Base-by-base conservation (phyloP, 2,329 filamentous ascomycete species). In the Colletotrichum tofieldiae region DNA sequence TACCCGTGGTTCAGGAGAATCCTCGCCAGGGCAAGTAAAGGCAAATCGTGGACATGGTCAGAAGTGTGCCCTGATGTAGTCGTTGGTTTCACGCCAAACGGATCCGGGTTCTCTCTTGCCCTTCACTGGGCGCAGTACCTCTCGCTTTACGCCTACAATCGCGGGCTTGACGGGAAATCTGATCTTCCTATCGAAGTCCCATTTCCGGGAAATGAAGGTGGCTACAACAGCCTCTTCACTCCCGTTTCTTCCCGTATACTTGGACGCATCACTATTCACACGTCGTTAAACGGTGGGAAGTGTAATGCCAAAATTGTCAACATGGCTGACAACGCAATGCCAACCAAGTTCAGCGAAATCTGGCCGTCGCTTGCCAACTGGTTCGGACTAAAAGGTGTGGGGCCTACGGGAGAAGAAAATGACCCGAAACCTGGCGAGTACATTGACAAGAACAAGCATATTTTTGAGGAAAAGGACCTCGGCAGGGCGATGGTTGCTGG, bases 111-210 rank as follows among this genome's bases (percentile, higher is more conserved):
- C 61, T 79, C 77, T 0, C 75, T 84, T 3, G 81, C 82, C 0
- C 76, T 83, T 1, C 81, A 84, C 74, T 84, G 82, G 82, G 81
- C 78, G 1, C 81, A 82, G 69, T 84, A 82, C 43, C 78, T 84
- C 1, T 82, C 81, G 6, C 74, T 83, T 1, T 83, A 81, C 52
- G 78, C 79, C 1, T 64, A 77, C 47, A 80, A 79, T 5, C 76
- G 81, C 49, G 74, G 75, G 0, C 63, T 75, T 41, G 14, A 49
- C 51, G 14, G 0, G 1, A 14, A 8, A 0, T 9, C 2, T 16
- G 41, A 11, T 12, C 16, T 11, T 2, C 11, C 9, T 2, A 9
- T 73, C 0, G 23, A 47, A 32, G 72, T 81, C 1, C 65, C 77
- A 0, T 82, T 84, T 51, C 78, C 81, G 0, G 81, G 81, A 1